phyloP scores from a whole-genome alignment of 2,329 filamentous ascomycete species.

The Monosporascus sp. region DNA sequence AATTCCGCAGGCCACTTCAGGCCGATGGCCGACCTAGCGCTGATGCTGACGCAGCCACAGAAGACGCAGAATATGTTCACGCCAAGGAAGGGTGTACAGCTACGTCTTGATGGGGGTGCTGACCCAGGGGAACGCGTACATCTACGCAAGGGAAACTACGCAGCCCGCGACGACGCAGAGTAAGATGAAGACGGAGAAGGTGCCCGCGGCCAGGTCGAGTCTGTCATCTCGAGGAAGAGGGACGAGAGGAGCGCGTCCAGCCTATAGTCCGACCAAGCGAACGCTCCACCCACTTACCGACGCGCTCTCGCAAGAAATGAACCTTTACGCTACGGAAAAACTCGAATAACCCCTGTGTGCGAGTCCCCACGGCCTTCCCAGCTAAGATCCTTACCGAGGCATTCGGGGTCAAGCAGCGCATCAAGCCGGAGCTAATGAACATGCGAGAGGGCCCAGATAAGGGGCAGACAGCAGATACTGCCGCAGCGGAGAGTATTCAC shows the following conservation, averaged over 20 bases:
- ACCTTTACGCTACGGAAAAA: too few relatives aligned
- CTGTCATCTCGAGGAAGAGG: slow-evolving; percentile 8
- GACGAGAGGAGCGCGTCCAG: slow-evolving; percentile 1
- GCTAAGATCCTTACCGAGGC: too few relatives aligned
- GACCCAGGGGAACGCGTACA: slow-evolving; percentile 7
- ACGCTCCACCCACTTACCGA: too few relatives aligned
- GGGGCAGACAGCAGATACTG: too few relatives aligned
- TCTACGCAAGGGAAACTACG: slow-evolving; percentile 10
- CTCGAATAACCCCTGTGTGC: too few relatives aligned
- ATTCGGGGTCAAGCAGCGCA: too few relatives aligned
- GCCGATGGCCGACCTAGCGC: slow-evolving; percentile 6
- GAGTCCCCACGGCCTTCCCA: too few relatives aligned
- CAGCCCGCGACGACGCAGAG: slow-evolving; percentile 6
- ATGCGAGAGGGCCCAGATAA: too few relatives aligned
- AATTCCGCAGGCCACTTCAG: slow-evolving; percentile 10
- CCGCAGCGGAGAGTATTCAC: too few relatives aligned
- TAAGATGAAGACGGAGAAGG: slow-evolving; percentile 10
- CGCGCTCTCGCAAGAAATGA: too few relatives aligned
- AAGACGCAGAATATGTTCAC: slow-evolving; percentile 6
- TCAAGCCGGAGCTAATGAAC: too few relatives aligned
- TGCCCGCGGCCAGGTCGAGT: slow-evolving; percentile 5
- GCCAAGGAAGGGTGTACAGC: slow-evolving; percentile 8
- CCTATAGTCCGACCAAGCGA: too few relatives aligned
- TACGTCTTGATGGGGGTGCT: slow-evolving; percentile 7
- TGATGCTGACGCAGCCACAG: slow-evolving; percentile 9